These are phyloP conservation scores for Ogataea wickerhamii DNA, from an alignment of 805 yeast genomes.

Conservation along the genomic window DNA sequence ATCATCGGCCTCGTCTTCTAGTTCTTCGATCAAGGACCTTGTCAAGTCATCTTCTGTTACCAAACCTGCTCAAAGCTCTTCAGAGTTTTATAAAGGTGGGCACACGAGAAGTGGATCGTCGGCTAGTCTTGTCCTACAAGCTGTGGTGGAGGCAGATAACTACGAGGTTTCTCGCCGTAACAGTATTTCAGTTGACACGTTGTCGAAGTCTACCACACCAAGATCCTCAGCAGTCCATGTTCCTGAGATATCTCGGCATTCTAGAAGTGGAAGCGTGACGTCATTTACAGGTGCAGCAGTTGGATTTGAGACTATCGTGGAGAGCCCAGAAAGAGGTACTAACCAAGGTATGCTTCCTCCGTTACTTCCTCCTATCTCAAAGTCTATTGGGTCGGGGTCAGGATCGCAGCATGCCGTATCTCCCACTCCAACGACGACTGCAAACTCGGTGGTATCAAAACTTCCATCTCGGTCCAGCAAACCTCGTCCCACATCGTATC, in stretches of 20 bases:
- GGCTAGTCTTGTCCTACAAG: slow-evolving; percentile 68
- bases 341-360: slow-evolving; percentile 21
- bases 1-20: slow-evolving; percentile 25
- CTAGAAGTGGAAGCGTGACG: slow-evolving; percentile 16
- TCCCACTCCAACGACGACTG: slow-evolving; percentile 39
- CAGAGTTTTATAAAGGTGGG: slow-evolving; percentile 17
- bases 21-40: slow-evolving; percentile 21
- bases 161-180: slow-evolving; percentile 32
- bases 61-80: slow-evolving; percentile 5
- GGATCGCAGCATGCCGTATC: slow-evolving; percentile 7
- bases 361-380: slow-evolving; percentile 25
- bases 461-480: slow-evolving; percentile 41
- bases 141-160: slow-evolving; percentile 64
- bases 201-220: slow-evolving; percentile 22
- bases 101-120: slow-evolving; percentile 38
- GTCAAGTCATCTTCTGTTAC: slow-evolving; percentile 8
- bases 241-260: slow-evolving; percentile 7
- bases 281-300: slow-evolving; percentile 9
- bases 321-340: slow-evolving; percentile 35
- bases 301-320: slow-evolving; percentile 44
- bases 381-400: slow-evolving; percentile 16
- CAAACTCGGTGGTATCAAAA: slow-evolving; percentile 15
- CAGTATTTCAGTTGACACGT: slow-evolving; percentile 24
- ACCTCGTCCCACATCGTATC: slow-evolving; percentile 83
- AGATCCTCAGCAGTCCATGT: slow-evolving; percentile 30